A percentile compares a stretch with the other conserved stretches of the same genome.
Evolutionary conservation across 169 alveolate species (phyloP).

Genomic region (Eimeria praecox): DNA sequence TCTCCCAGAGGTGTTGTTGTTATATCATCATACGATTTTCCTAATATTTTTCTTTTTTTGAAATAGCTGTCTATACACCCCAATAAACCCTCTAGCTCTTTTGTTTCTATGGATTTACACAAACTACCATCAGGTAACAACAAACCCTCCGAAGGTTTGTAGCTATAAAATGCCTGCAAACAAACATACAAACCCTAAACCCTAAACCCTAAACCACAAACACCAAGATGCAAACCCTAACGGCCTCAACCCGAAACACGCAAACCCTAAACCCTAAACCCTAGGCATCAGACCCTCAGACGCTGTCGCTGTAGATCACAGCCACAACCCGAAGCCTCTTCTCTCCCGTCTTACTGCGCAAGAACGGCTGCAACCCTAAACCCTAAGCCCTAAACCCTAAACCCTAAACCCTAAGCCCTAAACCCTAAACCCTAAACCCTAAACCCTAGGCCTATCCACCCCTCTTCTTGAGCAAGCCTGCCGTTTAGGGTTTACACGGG

Average conservation of each 20-base stretch:
- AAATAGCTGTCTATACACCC: neutral
- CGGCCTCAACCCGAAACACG: too few species aligned
- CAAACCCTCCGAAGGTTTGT: slow-evolving; percentile 1
- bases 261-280: slow-evolving; percentile 26
- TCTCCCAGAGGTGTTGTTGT: neutral
- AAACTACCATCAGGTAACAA: neutral
- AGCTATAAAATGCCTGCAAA: slow-evolving; percentile 46
- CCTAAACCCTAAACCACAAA: neutral
- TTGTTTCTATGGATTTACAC: neutral
- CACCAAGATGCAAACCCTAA: neutral
- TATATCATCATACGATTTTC: neutral
- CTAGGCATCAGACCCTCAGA: neutral
- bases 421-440: neutral
- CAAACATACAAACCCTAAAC: neutral
- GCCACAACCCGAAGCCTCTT: too few species aligned
- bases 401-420: too few species aligned
- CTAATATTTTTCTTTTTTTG: neutral
- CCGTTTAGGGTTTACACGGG: too few species aligned
- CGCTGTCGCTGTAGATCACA: too few species aligned
- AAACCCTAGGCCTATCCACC: too few species aligned
- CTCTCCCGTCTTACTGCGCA: too few species aligned
- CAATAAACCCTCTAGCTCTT: neutral
- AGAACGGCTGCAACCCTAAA: too few species aligned
- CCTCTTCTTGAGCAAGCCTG: too few species aligned
- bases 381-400: neutral